Conservation (phyloP, 768 basidiomycete genomes). For the Thelephora ganbajun region DNA sequence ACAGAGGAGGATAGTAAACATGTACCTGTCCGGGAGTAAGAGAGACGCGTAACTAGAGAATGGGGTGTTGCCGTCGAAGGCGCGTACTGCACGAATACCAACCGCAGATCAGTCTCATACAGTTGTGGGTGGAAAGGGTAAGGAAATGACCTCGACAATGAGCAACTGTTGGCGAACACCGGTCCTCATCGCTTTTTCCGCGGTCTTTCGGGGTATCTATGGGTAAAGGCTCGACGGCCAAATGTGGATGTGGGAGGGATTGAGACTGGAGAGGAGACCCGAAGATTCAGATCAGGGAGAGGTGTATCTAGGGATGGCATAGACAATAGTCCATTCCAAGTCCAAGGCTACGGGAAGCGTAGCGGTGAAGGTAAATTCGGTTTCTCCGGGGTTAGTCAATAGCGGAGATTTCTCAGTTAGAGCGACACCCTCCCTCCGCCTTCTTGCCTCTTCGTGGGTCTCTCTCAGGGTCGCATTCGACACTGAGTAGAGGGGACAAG, state of each 20-base stretch:
- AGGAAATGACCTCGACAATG: conserved; percentile 59
- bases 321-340: no score
- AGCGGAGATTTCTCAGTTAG: background rate
- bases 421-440: background rate
- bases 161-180: conserved; percentile 72
- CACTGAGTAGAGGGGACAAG: background rate
- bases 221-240: background rate
- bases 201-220: conserved; percentile 23
- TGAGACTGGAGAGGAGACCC: background rate
- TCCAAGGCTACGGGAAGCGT: background rate
- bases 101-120: background rate
- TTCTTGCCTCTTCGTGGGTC: background rate
- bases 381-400: background rate
- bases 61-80: conserved; percentile 58
- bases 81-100: conserved; percentile 53
- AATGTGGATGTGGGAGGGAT: background rate
- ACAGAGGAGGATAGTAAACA: no score
- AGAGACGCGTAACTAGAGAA: conserved; percentile 70
- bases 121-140: background rate
- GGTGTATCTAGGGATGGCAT: no score
- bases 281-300: background rate
- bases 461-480: background rate
- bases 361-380: background rate
- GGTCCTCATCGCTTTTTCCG: conserved; percentile 58
- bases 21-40: no score